These are phyloP conservation scores for Vitellaria paradoxa DNA, from an alignment of 179 eudicot species.

Conservation along the genomic window DNA sequence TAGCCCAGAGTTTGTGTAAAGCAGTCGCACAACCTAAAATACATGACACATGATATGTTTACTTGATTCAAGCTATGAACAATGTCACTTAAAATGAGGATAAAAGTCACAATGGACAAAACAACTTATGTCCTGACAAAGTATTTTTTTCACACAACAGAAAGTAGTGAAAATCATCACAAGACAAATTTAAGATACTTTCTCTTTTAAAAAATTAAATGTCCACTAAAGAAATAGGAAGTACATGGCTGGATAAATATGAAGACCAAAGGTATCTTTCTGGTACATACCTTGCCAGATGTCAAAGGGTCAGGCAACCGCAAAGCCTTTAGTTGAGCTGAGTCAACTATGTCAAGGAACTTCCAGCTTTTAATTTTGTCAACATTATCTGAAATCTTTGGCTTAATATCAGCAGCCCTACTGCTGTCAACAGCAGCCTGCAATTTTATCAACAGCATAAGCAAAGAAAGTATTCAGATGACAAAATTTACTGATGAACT, in stretches of 20 bases:
- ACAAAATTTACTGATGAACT: not conserved
- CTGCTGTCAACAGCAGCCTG: slow-evolving; percentile 46
- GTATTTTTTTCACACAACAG: not conserved
- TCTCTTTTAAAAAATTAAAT: not conserved
- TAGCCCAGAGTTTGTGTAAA: slow-evolving; percentile 61
- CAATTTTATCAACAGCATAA: slow-evolving; percentile 8
- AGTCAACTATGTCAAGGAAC: slow-evolving; percentile 41
- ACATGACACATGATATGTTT: not conserved
- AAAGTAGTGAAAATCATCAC: not conserved
- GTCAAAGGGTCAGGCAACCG: slow-evolving; percentile 47
- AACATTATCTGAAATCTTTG: slow-evolving; percentile 34
- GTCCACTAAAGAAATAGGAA: not conserved
- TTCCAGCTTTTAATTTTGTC: slow-evolving; percentile 47
- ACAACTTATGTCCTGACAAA: too few relatives aligned
- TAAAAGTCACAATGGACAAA: too few relatives aligned
- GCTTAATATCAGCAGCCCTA: slow-evolving; percentile 45
- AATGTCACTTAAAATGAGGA: not conserved
- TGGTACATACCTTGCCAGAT: slow-evolving; percentile 40
- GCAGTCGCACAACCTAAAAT: slow-evolving; percentile 47
- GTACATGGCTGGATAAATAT: not conserved
- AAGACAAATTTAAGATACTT: not conserved
- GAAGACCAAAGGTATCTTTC: not conserved
- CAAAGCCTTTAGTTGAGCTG: slow-evolving; percentile 46
- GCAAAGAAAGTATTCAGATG: not conserved
- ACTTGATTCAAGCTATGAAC: slow-evolving; percentile 13